Percentiles rank a stretch among this genome's conserved stretches.
Evolutionary conservation across 2,329 filamentous ascomycete species (phyloP).

Genomic region (Penicillium digitatum): DNA sequence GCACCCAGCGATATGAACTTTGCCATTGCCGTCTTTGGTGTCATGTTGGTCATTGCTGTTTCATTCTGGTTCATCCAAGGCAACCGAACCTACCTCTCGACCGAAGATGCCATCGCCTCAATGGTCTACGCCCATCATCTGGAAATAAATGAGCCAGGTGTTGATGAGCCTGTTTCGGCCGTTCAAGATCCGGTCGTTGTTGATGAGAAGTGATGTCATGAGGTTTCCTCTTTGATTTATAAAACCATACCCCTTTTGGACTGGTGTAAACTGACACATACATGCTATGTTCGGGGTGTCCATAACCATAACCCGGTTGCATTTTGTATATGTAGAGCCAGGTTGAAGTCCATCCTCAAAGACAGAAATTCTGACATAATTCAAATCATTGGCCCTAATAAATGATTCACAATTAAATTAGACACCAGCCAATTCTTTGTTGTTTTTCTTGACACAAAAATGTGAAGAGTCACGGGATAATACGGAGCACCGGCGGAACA

Average conservation of each 20-base stretch:
- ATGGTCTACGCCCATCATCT: conserved; percentile 29
- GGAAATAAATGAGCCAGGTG: conserved; percentile 13
- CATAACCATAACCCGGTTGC: background rate
- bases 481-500: background rate
- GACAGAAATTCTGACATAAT: background rate
- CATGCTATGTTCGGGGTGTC: background rate
- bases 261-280: background rate
- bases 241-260: background rate
- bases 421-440: too few species aligned
- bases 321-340: background rate
- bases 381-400: background rate
- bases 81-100: conserved; percentile 37
- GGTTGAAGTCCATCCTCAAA: background rate
- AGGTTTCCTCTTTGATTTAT: background rate
- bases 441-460: too few species aligned
- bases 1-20: conserved; percentile 54
- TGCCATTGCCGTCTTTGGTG: conserved; percentile 55
- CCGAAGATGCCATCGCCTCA: conserved; percentile 28
- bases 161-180: background rate
- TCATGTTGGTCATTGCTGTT: conserved; percentile 51
- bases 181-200: background rate
- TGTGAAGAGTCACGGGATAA: background rate
- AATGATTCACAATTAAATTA: too few species aligned
- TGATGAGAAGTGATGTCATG: background rate
- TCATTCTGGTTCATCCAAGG: conserved; percentile 52